A percentile compares a stretch with the other conserved stretches of the same genome.
These are phyloP conservation scores for Aspergillus fijiensis DNA, from an alignment of 2,329 filamentous ascomycete species.

Conservation along the genomic window DNA sequence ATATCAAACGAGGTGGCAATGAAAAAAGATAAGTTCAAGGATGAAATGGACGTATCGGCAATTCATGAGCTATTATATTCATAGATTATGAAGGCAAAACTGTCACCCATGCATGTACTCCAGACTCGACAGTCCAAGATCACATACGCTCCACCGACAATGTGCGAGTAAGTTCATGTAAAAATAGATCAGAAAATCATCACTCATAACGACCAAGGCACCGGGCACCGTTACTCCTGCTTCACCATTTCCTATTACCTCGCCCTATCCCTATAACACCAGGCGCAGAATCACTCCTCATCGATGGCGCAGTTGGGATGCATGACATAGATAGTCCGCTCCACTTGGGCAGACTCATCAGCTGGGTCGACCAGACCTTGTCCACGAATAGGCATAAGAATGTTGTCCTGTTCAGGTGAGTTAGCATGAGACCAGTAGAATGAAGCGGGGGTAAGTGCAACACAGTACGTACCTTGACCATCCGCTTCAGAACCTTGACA, in stretches of 20 bases:
- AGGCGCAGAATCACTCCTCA: slow-evolving; percentile 31
- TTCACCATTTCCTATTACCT: slow-evolving; percentile 21
- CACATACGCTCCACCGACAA: slow-evolving; percentile 2
- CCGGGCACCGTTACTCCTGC: slow-evolving; percentile 25
- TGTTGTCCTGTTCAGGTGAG: slow-evolving; percentile 53
- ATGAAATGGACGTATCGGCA: neutral
- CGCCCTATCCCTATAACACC: slow-evolving; percentile 9
- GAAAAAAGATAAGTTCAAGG: neutral
- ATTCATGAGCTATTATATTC: neutral
- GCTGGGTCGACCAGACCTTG: slow-evolving; percentile 83
- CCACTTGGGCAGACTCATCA: slow-evolving; percentile 49
- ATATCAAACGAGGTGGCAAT: neutral
- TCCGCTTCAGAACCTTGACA: slow-evolving; percentile 85
- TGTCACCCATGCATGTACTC: slow-evolving; percentile 5
- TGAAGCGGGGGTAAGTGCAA: neutral
- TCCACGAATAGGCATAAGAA: slow-evolving; percentile 65
- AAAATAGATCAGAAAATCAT: slow-evolving; percentile 30
- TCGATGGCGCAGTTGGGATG: slow-evolving; percentile 93
- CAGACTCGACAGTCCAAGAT: slow-evolving; percentile 10
- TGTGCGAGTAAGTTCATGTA: neutral
- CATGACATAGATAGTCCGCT: slow-evolving; percentile 73
- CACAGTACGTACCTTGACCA: slow-evolving; percentile 75
- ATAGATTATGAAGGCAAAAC: neutral
- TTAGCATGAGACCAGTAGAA: neutral
- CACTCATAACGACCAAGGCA: slow-evolving; percentile 32